These are phyloP conservation scores for Nannochloropsis salina DNA, from an alignment of 108 stramenopile species.

Conservation along the genomic window DNA sequence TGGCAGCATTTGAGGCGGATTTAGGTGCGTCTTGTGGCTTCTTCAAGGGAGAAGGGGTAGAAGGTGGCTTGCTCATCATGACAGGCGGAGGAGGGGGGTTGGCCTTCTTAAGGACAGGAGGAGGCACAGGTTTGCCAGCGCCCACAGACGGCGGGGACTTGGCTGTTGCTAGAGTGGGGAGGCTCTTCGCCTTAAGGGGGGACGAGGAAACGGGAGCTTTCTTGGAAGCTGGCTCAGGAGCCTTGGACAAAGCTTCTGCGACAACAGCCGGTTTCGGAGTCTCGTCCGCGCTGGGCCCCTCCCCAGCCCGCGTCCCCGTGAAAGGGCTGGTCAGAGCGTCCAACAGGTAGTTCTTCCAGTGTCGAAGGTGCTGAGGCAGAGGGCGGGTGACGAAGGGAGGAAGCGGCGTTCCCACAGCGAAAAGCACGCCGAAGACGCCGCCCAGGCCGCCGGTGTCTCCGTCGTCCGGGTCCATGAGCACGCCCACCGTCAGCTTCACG, in stretches of 20 bases:
- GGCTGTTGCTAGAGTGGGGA: neutral
- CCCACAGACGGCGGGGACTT: neutral
- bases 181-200: neutral
- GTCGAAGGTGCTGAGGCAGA: constrained; percentile 18
- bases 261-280: neutral
- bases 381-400: constrained; percentile 30
- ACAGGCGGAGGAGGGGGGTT: constrained; percentile 2
- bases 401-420: constrained; percentile 46
- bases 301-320: neutral
- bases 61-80: neutral
- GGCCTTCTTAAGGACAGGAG: neutral
- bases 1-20: neutral
- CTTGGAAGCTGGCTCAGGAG: neutral
- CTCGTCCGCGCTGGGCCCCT: neutral
- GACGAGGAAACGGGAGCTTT: neutral
- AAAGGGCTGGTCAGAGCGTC: neutral
- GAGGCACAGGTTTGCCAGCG: neutral
- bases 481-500: constrained; percentile 43
- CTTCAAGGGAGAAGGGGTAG: neutral
- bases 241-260: neutral
- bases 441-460: constrained; percentile 49
- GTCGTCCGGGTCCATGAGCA: constrained; percentile 43
- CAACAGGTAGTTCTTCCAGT: constrained; percentile 20
- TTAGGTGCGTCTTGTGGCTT: neutral
- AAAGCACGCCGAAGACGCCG: constrained; percentile 45